Conservation (phyloP, 352 stramenopile species). For the Phytophthora ohioensis region DNA sequence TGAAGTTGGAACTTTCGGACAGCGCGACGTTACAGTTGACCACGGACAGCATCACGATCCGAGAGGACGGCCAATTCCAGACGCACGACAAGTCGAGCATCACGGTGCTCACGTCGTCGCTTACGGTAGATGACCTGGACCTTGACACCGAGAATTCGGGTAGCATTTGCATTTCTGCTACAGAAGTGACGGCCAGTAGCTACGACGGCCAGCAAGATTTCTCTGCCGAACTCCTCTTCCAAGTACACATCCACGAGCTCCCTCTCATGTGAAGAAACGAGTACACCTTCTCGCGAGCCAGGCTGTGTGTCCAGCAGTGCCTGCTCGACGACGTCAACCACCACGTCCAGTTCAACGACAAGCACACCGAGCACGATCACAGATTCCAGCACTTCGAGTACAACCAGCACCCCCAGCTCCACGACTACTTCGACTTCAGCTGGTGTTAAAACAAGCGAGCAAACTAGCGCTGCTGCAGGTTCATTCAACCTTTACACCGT, state of each 20-base stretch:
- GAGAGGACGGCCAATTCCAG: slow-evolving; percentile 38
- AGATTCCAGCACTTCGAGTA: slow-evolving; percentile 10
- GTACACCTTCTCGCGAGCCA: slow-evolving; percentile 23
- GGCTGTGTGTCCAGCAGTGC: slow-evolving; percentile 23
- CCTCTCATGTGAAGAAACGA: slow-evolving; percentile 20
- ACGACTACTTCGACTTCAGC: slow-evolving; percentile 18
- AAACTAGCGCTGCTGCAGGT: slow-evolving; percentile 12
- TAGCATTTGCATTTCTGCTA: slow-evolving; percentile 35
- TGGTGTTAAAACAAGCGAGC: slow-evolving; percentile 26
- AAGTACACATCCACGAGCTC: slow-evolving; percentile 37
- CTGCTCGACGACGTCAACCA: slow-evolving; percentile 15
- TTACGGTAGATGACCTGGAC: slow-evolving; percentile 30
- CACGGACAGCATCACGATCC: slow-evolving; percentile 28
- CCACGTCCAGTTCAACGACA: slow-evolving; percentile 7
- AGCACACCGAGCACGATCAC: slow-evolving; percentile 10
- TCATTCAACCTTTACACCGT: neutral
- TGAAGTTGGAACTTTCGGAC: slow-evolving; percentile 37
- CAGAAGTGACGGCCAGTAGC: slow-evolving; percentile 26
- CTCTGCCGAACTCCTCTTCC: slow-evolving; percentile 38
- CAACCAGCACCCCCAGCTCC: slow-evolving; percentile 3
- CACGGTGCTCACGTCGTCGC: slow-evolving; percentile 31
- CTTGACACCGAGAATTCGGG: slow-evolving; percentile 29
- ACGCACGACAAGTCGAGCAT: slow-evolving; percentile 32
- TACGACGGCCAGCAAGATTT: slow-evolving; percentile 39
- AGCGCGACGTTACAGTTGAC: slow-evolving; percentile 34